These are phyloP conservation scores for Elongisporangium undulatum DNA, from an alignment of 352 stramenopile genomes.

Conservation along the genomic window DNA sequence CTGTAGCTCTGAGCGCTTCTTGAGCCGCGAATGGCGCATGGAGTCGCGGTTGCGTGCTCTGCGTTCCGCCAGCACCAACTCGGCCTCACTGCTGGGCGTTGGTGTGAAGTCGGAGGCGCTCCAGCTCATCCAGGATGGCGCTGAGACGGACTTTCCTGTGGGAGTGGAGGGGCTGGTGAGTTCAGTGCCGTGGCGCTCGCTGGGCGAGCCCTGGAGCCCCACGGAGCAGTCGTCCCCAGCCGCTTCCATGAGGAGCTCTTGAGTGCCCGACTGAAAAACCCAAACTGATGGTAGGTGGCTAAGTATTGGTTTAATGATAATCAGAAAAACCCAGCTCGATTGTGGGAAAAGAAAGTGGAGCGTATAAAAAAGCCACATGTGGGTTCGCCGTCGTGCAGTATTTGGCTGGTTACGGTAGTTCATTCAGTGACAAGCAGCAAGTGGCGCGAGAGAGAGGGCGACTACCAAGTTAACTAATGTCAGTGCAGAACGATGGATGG, in stretches of 20 bases:
- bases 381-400: background rate
- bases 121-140: background rate
- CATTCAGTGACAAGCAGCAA: background rate
- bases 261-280: background rate
- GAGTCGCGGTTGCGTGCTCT: constrained; percentile 19
- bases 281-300: background rate
- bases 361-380: no score
- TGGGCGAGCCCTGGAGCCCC: no score
- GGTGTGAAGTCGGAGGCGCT: background rate
- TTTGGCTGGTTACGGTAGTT: background rate
- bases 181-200: background rate
- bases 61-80: background rate
- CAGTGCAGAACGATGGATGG: background rate
- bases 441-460: background rate
- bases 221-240: no score
- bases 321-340: background rate
- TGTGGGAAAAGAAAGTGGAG: no score
- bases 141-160: background rate
- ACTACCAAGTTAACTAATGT: background rate
- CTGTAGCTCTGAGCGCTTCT: constrained; percentile 23
- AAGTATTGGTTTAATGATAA: background rate
- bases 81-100: background rate
- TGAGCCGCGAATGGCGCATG: constrained; percentile 26
- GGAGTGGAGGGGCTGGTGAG: no score
- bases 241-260: no score